Base-by-base conservation (phyloP, 306 rosid genomes). In the Cucurbita pepo region DNA sequence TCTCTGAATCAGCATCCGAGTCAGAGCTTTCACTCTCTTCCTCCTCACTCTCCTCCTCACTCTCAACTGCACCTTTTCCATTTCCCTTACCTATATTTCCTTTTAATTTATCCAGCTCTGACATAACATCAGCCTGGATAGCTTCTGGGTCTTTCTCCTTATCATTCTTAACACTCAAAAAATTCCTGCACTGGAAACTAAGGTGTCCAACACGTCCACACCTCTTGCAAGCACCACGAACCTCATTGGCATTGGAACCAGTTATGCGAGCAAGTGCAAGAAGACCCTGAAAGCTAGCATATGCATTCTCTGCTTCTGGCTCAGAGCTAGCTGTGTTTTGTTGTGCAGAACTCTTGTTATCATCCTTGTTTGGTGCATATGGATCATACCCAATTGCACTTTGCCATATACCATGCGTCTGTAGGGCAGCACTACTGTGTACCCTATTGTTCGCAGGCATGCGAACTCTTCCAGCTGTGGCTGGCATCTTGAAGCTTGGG, bases 391-490 rank as follows among this genome's bases (percentile, higher is more conserved):
- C 96, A 75, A 92, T 92, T 19, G 96, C 96, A 83, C 96, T 92
- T 80, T 92, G 97, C 97, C 96, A 92, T 77, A 92, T 92, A 37
- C 97, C 96, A 16, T 92, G 96, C 34, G 97, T 92, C 78, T 92
- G 97, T 72, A 92, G 95, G 79, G 97, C 97, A 10, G 97, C 97
- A 83, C 96, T 92, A 78, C 95, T 92, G 77, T 92, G 97, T 65
- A 92, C 97, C 86, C 96, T 79, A 55, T 92, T 92, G 88, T 92
- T 92, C 34, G 97, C 97, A 7, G 97, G 96, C 97, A 92, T 92
- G 84, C 97, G 97, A 88, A 92, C 97, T 79, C 97, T 88, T 76
- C 96, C 96, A 13, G 96, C 95, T 53, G 96, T 92, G 72, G 97
- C 96, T 6, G 97, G 97, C 96, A 90, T 92, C 83, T 81, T 92